phyloP scores from a whole-genome alignment of 2,329 filamentous ascomycete genomes.

The Lizonia empirigonia region DNA sequence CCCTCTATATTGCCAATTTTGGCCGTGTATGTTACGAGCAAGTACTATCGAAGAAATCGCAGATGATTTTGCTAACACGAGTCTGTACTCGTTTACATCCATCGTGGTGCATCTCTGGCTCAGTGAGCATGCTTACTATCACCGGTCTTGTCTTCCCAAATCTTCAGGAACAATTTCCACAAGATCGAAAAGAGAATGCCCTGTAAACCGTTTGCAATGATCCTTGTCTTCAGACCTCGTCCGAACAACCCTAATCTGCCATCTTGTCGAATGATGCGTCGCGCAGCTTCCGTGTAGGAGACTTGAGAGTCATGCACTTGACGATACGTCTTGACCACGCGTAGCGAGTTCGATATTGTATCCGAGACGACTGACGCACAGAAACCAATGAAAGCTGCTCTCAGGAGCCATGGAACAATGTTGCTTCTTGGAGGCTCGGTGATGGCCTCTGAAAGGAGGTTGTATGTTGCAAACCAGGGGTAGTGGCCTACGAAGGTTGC shows the following conservation, averaged over 20 bases:
- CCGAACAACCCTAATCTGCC: constrained; percentile 33
- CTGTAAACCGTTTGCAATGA: constrained; percentile 39
- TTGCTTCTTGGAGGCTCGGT: constrained; percentile 29
- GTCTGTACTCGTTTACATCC: neutral
- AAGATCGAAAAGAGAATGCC: constrained; percentile 39
- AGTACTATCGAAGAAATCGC: neutral
- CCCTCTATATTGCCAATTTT: neutral
- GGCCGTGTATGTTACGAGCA: too few species aligned
- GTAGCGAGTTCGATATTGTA: constrained; percentile 36
- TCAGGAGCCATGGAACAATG: constrained; percentile 32
- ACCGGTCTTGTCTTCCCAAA: constrained; percentile 29
- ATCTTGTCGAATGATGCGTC: constrained; percentile 32
- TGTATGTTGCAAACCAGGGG: constrained; percentile 40
- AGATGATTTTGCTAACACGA: neutral
- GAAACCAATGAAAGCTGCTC: constrained; percentile 38
- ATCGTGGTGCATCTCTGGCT: neutral
- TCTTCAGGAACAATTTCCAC: constrained; percentile 38
- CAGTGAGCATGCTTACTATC: constrained; percentile 5
- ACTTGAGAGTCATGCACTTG: constrained; percentile 38
- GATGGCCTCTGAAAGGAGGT: constrained; percentile 33
- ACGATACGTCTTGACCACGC: constrained; percentile 39
- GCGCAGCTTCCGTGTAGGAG: constrained; percentile 36
- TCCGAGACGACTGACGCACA: constrained; percentile 38
- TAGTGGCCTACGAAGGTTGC: constrained; percentile 41
- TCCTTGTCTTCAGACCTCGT: constrained; percentile 36